These are phyloP conservation scores for Simmondsia chinensis DNA, from an alignment of 148 eudicot genomes.

Conservation along the genomic window DNA sequence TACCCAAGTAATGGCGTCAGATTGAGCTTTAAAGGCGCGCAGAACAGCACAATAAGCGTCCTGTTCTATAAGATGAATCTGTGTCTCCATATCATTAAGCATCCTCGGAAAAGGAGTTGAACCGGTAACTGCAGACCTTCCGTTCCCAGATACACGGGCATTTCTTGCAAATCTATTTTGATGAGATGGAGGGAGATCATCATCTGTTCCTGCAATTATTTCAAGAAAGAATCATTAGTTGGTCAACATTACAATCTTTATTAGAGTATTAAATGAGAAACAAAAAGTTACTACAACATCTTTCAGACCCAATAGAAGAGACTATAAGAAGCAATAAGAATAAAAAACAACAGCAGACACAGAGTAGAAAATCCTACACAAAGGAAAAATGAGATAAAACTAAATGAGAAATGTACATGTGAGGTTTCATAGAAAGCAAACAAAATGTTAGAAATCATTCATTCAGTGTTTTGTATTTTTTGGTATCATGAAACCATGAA, in stretches of 20 bases:
- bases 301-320: too few relatives aligned
- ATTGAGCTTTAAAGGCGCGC: slow-evolving; percentile 85
- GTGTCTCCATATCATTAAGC: slow-evolving; percentile 68
- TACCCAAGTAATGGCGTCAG: slow-evolving; percentile 93
- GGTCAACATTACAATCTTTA: background rate
- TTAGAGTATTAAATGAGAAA: too few relatives aligned
- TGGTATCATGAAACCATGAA: too few relatives aligned
- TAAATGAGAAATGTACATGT: too few relatives aligned
- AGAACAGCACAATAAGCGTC: slow-evolving; percentile 82
- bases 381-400: too few relatives aligned
- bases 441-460: too few relatives aligned
- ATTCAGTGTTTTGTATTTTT: too few relatives aligned
- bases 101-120: slow-evolving; percentile 52
- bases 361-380: too few relatives aligned
- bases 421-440: too few relatives aligned
- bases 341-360: too few relatives aligned
- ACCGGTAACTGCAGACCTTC: slow-evolving; percentile 50
- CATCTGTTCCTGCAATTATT: slow-evolving; percentile 63
- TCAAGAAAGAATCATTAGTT: background rate
- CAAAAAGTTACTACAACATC: background rate
- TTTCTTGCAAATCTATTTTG: slow-evolving; percentile 70
- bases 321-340: too few relatives aligned
- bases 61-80: slow-evolving; percentile 79
- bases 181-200: slow-evolving; percentile 84
- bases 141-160: slow-evolving; percentile 53